Evolutionary conservation across 805 yeast species (phyloP), one percentile per base, ranked within the genome.

Genomic region (Sugiyamaella marilandica): DNA sequence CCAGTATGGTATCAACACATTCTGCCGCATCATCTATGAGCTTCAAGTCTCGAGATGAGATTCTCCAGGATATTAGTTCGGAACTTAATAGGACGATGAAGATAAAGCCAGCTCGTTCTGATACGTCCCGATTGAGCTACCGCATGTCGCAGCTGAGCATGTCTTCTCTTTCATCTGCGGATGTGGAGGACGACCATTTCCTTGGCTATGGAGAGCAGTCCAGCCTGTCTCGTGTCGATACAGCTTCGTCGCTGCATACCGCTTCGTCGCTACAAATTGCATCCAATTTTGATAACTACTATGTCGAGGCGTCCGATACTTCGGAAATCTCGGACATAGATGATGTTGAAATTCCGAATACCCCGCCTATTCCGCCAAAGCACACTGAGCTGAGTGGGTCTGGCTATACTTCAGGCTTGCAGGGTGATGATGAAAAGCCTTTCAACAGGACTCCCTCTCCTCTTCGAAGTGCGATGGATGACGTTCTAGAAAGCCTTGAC

Each of bases 291-390:
- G 19, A 21, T 4, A 41, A 39, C 35, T 18, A 49, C 16, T 31
- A 24, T 21, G 33, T 49, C 26, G 51, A 49, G 16, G 50, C 34
- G 14, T 21, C 39, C 26, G 53, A 49, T 10, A 49, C 52, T 19
- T 43, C 31, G 19, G 53, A 49, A 14, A 49, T 41, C 10, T 21
- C 39, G 14, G 53, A 49, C 11, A 49, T 52, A 16, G 46, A 37
- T 18, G 58, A 53, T 5, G 31, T 14, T 37, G 37, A 43, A 8
- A 48, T 44, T 46, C 51, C 58, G 2, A 56, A 55, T 31, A 52
- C 64, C 10, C 69, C 70, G 2, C 71, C 71, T 2, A 54, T 61
- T 7, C 72, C 72, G 5, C 73, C 73, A 1, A 68, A 69, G n/a
- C 73, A 69, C 53, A 54, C 57, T 18, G 58, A 61, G 11, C 41